These are phyloP conservation scores for Atractiella rhizophila DNA, from an alignment of 768 basidiomycete species.

Conservation along the genomic window DNA sequence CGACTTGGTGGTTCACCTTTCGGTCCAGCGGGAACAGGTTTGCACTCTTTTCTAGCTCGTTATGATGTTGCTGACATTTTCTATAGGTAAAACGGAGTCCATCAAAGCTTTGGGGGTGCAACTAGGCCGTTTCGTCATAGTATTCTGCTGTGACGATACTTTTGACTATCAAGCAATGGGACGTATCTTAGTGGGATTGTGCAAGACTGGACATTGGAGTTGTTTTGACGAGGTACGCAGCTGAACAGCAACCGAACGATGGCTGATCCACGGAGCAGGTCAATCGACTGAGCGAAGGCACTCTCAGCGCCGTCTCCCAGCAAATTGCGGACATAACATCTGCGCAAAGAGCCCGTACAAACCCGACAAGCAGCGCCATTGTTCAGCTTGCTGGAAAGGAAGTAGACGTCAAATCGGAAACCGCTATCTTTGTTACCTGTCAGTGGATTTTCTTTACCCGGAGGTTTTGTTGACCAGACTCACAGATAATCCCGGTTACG, in stretches of 20 bases:
- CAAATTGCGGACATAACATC: conserved; percentile 92
- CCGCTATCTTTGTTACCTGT: conserved; percentile 70
- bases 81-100: conserved; percentile 81
- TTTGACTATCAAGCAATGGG: conserved; percentile 99
- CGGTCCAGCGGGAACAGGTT: conserved; percentile 90
- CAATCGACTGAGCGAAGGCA: conserved; percentile 92
- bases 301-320: conserved; percentile 90
- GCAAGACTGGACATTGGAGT: conserved; percentile 98
- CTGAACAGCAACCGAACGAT: too few species aligned
- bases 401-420: conserved; percentile 76
- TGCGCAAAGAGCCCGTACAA: too few species aligned
- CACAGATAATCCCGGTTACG: conserved; percentile 66
- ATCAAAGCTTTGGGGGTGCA: conserved; percentile 96
- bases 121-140: conserved; percentile 91
- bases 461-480: background rate
- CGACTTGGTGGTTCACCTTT: conserved; percentile 94
- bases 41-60: conserved; percentile 6
- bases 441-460: too few species aligned
- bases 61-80: background rate
- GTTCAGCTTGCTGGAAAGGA: conserved; percentile 90
- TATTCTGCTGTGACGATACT: conserved; percentile 99
- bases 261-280: conserved; percentile 81
- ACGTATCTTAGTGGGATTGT: conserved; percentile 91
- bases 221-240: conserved; percentile 18
- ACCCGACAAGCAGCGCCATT: too few species aligned